These are phyloP conservation scores for Alternaria postmessia DNA, from an alignment of 2,329 filamentous ascomycete genomes.

Conservation along the genomic window DNA sequence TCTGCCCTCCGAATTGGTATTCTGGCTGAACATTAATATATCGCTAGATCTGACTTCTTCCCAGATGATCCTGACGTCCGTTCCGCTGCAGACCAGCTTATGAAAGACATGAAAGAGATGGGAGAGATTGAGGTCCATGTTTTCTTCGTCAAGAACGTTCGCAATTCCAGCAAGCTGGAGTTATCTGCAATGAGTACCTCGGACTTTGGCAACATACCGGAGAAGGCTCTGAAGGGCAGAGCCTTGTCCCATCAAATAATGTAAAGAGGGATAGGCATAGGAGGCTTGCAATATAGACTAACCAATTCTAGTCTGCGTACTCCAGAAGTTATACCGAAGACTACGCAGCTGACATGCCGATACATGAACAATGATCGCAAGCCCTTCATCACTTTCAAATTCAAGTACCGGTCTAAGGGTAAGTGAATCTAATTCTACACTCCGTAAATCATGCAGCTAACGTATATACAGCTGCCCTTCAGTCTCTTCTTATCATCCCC, in stretches of 20 bases:
- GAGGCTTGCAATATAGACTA: not conserved
- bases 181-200: not conserved
- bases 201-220: slow-evolving; percentile 14
- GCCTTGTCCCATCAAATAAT: slow-evolving; percentile 23
- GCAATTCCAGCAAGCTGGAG: not conserved
- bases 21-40: too few relatives aligned
- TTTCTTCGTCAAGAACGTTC: not conserved
- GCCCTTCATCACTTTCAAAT: slow-evolving; percentile 5
- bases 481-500: slow-evolving; percentile 44
- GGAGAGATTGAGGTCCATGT: not conserved
- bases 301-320: not conserved
- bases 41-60: not conserved
- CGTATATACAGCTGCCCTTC: slow-evolving; percentile 29
- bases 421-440: not conserved
- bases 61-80: not conserved
- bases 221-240: slow-evolving; percentile 34
- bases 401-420: slow-evolving; percentile 35
- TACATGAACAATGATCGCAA: too few relatives aligned
- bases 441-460: too few relatives aligned
- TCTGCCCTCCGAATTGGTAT: too few relatives aligned
- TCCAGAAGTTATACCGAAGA: too few relatives aligned
- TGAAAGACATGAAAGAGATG: not conserved
- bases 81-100: not conserved
- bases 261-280: not conserved
- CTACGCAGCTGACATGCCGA: too few relatives aligned